These are phyloP conservation scores for Fusarium subglutinans DNA, from an alignment of 2,329 filamentous ascomycete species.

Conservation along the genomic window DNA sequence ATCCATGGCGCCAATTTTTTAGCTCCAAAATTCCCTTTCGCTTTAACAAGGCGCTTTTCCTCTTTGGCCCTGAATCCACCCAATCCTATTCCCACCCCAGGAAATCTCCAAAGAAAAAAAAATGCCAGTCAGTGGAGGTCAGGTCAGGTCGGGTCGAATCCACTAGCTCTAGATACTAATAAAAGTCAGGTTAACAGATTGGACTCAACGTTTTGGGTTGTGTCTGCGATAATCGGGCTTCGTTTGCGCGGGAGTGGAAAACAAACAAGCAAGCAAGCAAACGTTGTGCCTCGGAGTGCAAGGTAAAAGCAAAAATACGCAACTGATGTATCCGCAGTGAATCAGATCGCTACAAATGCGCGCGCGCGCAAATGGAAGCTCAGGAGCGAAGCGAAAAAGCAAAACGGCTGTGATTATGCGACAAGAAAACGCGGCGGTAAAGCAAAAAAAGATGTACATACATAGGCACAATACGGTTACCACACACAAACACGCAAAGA, in stretches of 20 bases:
- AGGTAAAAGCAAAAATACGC: neutral
- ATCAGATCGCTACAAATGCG: neutral
- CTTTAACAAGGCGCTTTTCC: conserved; percentile 1
- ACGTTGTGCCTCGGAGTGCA: neutral
- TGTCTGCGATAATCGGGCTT: neutral
- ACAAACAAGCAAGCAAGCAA: neutral
- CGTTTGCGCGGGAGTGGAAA: neutral
- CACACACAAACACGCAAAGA: neutral
- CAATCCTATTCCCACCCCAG: conserved; percentile 42
- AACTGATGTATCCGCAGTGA: neutral
- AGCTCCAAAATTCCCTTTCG: conserved; percentile 47
- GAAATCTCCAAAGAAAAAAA: conserved; percentile 37
- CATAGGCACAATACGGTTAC: neutral
- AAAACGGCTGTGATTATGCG: conserved; percentile 16
- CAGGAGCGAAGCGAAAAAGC: neutral
- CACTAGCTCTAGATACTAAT: conserved; percentile 1
- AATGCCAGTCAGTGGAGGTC: conserved; percentile 22
- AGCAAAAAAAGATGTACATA: neutral
- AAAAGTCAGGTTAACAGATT: neutral
- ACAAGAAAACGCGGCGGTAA: neutral
- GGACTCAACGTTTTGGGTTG: neutral
- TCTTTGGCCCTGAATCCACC: neutral
- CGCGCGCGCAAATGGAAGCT: neutral
- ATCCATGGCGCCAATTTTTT: conserved; percentile 48
- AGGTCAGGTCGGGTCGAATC: neutral